Conservation (phyloP, 768 basidiomycete genomes). For the Mycena amicta region DNA sequence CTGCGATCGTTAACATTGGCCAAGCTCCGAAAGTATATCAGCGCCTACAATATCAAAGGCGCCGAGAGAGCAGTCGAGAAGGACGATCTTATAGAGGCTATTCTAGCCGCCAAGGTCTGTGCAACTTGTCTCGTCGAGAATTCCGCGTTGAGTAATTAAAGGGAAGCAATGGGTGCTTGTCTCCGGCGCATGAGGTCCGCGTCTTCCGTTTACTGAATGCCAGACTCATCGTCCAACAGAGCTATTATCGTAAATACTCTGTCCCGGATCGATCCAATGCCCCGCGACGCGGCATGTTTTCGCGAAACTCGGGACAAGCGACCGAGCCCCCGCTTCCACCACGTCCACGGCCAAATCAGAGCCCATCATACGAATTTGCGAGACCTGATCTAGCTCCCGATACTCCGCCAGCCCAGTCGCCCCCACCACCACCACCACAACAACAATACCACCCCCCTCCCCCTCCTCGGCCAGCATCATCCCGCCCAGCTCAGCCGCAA, state of each 20-base stretch:
- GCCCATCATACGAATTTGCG: slow-evolving; percentile 44
- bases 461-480: slow-evolving; percentile 23
- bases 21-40: slow-evolving; percentile 69
- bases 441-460: slow-evolving; percentile 20
- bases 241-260: slow-evolving; percentile 63
- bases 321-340: slow-evolving; percentile 38
- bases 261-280: slow-evolving; percentile 50
- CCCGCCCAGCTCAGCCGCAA: slow-evolving; percentile 23
- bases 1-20: slow-evolving; percentile 58
- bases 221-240: slow-evolving; percentile 33
- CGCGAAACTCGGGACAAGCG: slow-evolving; percentile 37
- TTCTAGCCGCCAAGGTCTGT: slow-evolving; percentile 57
- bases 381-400: slow-evolving; percentile 66
- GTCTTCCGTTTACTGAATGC: neutral
- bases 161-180: slow-evolving; percentile 65
- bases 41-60: slow-evolving; percentile 63
- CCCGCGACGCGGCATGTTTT: slow-evolving; percentile 48
- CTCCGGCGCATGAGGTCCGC: slow-evolving; percentile 58
- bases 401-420: slow-evolving; percentile 28
- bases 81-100: slow-evolving; percentile 72
- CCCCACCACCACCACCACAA: slow-evolving; percentile 13
- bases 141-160: too few species aligned
- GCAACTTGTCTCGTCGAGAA: neutral
- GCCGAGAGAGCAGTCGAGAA: slow-evolving; percentile 71
- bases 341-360: slow-evolving; percentile 31